These are phyloP conservation scores for Rhodosporidiobolus odoratus DNA, from an alignment of 768 basidiomycete genomes.

Conservation along the genomic window DNA sequence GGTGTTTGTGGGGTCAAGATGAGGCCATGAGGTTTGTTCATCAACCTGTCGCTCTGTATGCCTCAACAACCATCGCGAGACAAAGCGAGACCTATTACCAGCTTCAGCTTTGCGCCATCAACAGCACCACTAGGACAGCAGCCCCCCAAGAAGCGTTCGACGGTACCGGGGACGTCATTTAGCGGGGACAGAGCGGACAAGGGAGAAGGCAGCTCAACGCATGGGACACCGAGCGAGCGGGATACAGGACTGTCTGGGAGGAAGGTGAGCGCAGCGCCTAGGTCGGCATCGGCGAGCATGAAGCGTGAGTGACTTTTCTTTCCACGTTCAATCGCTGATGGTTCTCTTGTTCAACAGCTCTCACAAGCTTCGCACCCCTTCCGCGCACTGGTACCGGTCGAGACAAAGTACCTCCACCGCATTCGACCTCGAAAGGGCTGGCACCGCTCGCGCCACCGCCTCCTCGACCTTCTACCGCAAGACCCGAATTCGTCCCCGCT, in stretches of 20 bases:
- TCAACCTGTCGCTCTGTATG: not conserved
- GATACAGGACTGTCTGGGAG: not conserved
- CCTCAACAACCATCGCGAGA: not conserved
- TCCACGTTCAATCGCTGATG: too few species aligned
- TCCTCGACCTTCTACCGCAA: not conserved
- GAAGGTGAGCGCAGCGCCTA: not conserved
- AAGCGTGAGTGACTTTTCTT: not conserved
- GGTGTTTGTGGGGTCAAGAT: not conserved
- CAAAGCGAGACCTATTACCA: slow-evolving; percentile 1
- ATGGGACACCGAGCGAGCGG: not conserved
- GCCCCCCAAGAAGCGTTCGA: not conserved
- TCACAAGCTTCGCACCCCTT: slow-evolving; percentile 1
- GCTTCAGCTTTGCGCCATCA: not conserved
- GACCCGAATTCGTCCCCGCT: too few species aligned
- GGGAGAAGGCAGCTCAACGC: not conserved
- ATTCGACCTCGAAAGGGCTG: not conserved
- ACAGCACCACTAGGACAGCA: not conserved
- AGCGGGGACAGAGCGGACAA: not conserved
- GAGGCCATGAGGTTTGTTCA: not conserved
- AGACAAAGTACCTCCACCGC: not conserved
- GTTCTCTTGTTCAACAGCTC: too few species aligned
- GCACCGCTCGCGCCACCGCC: not conserved
- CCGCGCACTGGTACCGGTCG: not conserved
- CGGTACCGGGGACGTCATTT: not conserved
- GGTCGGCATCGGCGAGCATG: not conserved